These are phyloP conservation scores for Trametes cingulata DNA, from an alignment of 768 basidiomycete species.

Conservation along the genomic window DNA sequence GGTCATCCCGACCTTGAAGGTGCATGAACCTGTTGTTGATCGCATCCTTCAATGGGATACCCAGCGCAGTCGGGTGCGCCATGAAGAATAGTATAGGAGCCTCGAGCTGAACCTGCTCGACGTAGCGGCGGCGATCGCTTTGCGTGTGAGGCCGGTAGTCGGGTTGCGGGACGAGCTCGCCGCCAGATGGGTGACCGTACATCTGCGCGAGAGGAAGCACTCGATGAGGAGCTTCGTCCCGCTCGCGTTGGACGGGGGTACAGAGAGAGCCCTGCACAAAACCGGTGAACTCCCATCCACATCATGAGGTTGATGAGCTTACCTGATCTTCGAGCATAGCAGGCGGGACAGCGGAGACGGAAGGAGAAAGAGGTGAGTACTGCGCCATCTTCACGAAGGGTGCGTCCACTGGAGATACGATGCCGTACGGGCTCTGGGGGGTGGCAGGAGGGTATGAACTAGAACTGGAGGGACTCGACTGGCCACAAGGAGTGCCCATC, in stretches of 20 bases:
- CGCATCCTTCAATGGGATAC: conserved; percentile 65
- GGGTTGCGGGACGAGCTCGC: conserved; percentile 56
- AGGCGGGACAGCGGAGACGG: background rate
- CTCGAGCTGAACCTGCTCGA: conserved; percentile 66
- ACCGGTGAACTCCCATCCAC: background rate
- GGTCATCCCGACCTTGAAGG: conserved; percentile 58
- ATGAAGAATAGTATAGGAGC: conserved; percentile 64
- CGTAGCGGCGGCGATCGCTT: conserved; percentile 75
- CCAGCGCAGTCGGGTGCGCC: conserved; percentile 53
- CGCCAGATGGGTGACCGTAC: conserved; percentile 15
- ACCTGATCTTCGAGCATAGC: background rate
- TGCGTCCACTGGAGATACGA: background rate
- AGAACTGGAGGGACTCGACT: conserved; percentile 14
- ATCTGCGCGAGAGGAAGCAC: conserved; percentile 21
- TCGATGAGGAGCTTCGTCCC: background rate
- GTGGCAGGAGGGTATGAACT: conserved; percentile 10
- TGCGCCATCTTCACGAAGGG: conserved; percentile 3
- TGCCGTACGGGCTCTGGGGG: background rate
- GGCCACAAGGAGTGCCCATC: background rate
- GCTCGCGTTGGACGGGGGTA: background rate
- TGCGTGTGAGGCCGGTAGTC: conserved; percentile 79
- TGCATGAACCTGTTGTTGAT: conserved; percentile 58
- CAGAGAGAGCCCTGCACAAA: background rate
- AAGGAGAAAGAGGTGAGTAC: conserved; percentile 5
- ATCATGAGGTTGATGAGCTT: background rate